phyloP scores from a whole-genome alignment of 805 yeast species.

The Scheffersomyces stipitis region DNA sequence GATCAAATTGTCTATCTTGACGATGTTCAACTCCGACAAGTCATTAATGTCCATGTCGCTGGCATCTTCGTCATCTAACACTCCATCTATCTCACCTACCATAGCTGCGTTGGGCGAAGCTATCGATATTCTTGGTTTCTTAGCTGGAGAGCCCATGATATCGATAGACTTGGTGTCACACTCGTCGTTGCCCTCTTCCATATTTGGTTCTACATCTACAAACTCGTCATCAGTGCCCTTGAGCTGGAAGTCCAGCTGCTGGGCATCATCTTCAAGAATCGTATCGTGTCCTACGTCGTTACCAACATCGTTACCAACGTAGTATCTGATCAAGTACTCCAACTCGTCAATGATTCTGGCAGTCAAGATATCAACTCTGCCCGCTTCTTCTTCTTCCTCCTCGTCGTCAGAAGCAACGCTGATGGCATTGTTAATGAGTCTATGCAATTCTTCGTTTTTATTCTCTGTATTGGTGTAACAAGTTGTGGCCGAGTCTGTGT shows the following conservation, averaged over 20 bases:
- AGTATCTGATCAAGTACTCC: conserved; percentile 51
- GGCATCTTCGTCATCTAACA: conserved; percentile 12
- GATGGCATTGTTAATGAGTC: conserved; percentile 16
- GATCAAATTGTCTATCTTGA: conserved; percentile 37
- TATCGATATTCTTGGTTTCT: conserved; percentile 9
- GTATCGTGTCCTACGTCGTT: conserved; percentile 14
- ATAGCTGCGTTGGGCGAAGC: conserved; percentile 1
- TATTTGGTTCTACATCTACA: conserved; percentile 3
- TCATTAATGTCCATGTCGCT: conserved; percentile 34
- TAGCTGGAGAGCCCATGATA: conserved; percentile 15
- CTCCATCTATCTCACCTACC: conserved; percentile 6
- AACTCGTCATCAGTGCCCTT: conserved; percentile 10
- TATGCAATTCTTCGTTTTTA: conserved; percentile 15
- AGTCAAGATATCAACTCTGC: conserved; percentile 61
- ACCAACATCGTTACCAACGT: conserved; percentile 23
- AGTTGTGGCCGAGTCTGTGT: background rate
- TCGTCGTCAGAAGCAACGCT: conserved; percentile 12
- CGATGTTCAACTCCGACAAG: conserved; percentile 38
- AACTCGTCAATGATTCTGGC: conserved; percentile 72
- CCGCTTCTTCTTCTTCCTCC: conserved; percentile 18
- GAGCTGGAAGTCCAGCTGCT: conserved; percentile 5
- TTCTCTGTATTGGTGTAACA: too few relatives aligned
- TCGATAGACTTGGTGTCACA: conserved; percentile 5
- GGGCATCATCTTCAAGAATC: conserved; percentile 17
- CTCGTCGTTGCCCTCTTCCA: conserved; percentile 1